phyloP scores from a whole-genome alignment of 148 eudicot species.

The Chenopodium quinoa region DNA sequence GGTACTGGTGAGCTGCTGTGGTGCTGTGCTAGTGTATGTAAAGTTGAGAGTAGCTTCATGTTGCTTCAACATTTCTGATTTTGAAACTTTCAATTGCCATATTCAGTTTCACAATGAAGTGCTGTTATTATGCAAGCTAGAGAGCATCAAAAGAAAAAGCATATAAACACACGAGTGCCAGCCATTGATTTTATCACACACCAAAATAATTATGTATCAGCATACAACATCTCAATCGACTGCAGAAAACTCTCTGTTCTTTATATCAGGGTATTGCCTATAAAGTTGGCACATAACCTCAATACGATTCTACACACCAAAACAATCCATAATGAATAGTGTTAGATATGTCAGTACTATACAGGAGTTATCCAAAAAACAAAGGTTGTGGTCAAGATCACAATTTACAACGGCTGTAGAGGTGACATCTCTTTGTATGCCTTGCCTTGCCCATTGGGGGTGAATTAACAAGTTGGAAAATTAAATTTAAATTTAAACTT shows the following conservation, averaged over 20 bases:
- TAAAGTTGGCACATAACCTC: neutral
- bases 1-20: too few relatives aligned
- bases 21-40: too few relatives aligned
- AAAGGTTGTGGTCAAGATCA: neutral
- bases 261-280: neutral
- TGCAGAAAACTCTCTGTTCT: neutral
- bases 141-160: neutral
- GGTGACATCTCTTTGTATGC: too few relatives aligned
- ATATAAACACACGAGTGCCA: neutral
- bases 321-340: neutral
- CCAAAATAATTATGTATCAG: neutral
- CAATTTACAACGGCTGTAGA: neutral
- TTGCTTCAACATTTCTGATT: too few relatives aligned
- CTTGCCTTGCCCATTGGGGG: too few relatives aligned
- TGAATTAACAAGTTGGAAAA: too few relatives aligned
- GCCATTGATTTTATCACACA: neutral
- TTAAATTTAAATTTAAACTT: too few relatives aligned
- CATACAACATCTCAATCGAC: neutral
- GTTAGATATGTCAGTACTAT: neutral
- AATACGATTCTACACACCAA: neutral
- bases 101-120: neutral
- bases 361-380: neutral
- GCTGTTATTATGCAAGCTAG: neutral
- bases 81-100: too few relatives aligned
- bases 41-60: too few relatives aligned